phyloP scores from a whole-genome alignment of 1,284 basidiomycete species.

The Anthracocystis setariae region DNA sequence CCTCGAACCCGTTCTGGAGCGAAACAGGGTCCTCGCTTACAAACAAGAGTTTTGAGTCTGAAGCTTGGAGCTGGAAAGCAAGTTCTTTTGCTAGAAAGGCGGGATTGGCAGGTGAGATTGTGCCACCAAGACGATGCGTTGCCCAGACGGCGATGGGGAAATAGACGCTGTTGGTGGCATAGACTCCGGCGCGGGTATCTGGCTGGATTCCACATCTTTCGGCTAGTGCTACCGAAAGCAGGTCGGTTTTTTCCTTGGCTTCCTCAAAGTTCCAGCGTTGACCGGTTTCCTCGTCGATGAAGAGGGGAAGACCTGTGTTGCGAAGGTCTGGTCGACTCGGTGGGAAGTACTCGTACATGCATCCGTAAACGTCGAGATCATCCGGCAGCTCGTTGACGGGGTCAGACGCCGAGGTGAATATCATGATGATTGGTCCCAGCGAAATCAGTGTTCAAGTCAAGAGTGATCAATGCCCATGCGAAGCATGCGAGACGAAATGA shows the following conservation, averaged over 20 bases:
- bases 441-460: too few species aligned
- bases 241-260: conserved; percentile 41
- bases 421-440: too few species aligned
- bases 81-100: conserved; percentile 77
- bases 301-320: conserved; percentile 45
- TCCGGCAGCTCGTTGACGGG: conserved; percentile 46
- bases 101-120: conserved; percentile 79
- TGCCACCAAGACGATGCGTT: conserved; percentile 76
- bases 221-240: conserved; percentile 36
- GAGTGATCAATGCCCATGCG: too few species aligned
- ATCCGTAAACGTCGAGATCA: conserved; percentile 54
- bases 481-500: too few species aligned
- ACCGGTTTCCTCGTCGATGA: conserved; percentile 57
- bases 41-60: conserved; percentile 74
- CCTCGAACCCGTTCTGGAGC: conserved; percentile 71
- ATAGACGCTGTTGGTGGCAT: conserved; percentile 69
- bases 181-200: conserved; percentile 48
- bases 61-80: conserved; percentile 68
- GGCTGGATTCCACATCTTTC: conserved; percentile 26
- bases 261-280: conserved; percentile 52
- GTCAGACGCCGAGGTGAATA: conserved; percentile 44
- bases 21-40: conserved; percentile 72
- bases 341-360: conserved; percentile 58
- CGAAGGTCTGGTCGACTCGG: conserved; percentile 45
- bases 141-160: conserved; percentile 81